Evolutionary conservation across 148 eudicot species (phyloP).

Genomic region (Nepenthes mirabilis): DNA sequence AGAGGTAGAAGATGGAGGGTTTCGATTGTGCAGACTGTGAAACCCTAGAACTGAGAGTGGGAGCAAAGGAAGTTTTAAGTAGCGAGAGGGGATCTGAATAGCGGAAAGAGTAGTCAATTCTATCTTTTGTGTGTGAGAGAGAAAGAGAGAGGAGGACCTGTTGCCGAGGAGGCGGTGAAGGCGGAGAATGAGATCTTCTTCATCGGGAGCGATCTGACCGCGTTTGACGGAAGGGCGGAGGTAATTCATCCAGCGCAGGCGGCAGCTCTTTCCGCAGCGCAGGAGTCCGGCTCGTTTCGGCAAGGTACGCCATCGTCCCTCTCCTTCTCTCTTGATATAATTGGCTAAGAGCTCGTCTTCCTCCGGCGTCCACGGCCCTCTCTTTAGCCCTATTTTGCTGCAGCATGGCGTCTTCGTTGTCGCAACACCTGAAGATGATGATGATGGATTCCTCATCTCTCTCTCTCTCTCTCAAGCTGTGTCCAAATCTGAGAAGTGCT

Average conservation of each 20-base stretch:
- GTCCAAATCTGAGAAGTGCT: no score
- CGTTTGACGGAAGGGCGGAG: conserved; percentile 7
- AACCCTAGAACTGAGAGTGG: no score
- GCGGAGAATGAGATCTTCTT: conserved; percentile 9
- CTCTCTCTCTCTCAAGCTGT: no score
- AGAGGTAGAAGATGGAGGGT: no score
- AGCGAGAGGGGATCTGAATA: no score
- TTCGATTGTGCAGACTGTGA: no score
- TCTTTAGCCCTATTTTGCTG: conserved; percentile 1
- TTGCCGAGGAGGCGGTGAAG: conserved; percentile 7
- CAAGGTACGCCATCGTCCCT: conserved; percentile 5
- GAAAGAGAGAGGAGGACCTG: conserved; percentile 2
- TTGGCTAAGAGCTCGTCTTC: conserved; percentile 7
- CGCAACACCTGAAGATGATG: no score
- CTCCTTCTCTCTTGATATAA: conserved; percentile 4
- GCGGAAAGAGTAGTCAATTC: no score
- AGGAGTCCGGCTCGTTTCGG: conserved; percentile 5
- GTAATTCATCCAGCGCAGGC: conserved; percentile 9
- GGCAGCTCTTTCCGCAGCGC: conserved; percentile 8
- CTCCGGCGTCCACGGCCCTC: conserved; percentile 10
- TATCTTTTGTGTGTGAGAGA: no score
- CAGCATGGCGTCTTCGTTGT: not conserved
- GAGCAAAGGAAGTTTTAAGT: no score
- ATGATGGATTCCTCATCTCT: no score
- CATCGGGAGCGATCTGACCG: conserved; percentile 8